Base-by-base conservation (phyloP, 1,284 basidiomycete genomes). In the Ustilago lituana region DNA sequence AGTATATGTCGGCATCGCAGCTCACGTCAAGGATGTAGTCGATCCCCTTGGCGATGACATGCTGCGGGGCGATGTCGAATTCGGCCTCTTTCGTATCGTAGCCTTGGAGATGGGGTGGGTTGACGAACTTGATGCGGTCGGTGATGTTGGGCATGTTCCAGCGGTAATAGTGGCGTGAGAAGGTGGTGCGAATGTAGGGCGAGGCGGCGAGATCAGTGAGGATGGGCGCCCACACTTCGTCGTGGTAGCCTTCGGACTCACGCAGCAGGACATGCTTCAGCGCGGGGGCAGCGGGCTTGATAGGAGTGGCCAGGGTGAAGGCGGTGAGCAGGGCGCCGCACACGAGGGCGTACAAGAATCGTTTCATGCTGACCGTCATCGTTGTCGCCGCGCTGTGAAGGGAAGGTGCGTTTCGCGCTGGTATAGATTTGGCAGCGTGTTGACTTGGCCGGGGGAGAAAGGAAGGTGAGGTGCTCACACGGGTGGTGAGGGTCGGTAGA, bases 211-310 rank as follows among this genome's bases (percentile, higher is more conserved):
- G 49, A 27, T 51, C 49, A 31, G 29, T 26, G 17, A 51, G 39
- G 31, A 41, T 41, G 20, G 49, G 29, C 12, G 31, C 39, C 29
- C 23, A 35, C 19, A 51, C 49, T 35, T 51, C 49, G 15, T 51
- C 49, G 23, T 51, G 49, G n/a, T 43, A 51, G 10, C 38, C 38
- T 35, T 51, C 38, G 2, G 38, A 35, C 11, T 51, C 39, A 14
- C 39, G 49, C 6, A 51, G 29, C 14, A 51, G 20, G 38, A 51
- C 49, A 17, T 51, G 38, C 49, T 51, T 51, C 38, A 43, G 40
- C 15, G 27, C 27, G 10, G 31, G n/a, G 2, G 20, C 20, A 45
- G 31, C 8, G 20, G 27, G n/a, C 19, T 8, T 10, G 12, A 33
- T 20, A 7, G 43, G 31, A 12, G 43, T 11, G 22, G 43, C 43